Percentiles rank a stretch among this genome's conserved stretches.
These are phyloP conservation scores for Sanguinoderma infundibulare DNA, from an alignment of 1,284 basidiomycete genomes.

Conservation along the genomic window DNA sequence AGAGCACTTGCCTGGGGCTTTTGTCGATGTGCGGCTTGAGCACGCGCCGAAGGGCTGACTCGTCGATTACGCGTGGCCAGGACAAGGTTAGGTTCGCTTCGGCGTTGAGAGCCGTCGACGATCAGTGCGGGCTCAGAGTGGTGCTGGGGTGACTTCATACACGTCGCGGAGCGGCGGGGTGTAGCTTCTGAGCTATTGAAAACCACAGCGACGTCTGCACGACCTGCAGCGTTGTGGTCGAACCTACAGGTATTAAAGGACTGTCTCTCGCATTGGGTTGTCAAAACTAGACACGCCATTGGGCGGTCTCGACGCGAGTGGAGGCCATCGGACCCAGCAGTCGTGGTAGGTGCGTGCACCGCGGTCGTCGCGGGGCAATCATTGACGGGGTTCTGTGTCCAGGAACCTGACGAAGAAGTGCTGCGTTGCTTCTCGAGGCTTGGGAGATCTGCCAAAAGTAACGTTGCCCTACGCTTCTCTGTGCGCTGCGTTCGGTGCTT, in stretches of 20 bases:
- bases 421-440: not conserved
- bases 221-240: not conserved
- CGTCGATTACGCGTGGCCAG: no score
- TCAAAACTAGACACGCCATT: not conserved
- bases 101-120: not conserved
- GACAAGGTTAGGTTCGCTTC: not conserved
- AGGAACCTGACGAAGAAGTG: not conserved
- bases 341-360: not conserved
- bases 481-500: not conserved
- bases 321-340: not conserved
- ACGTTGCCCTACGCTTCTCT: not conserved
- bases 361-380: not conserved
- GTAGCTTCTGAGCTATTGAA: not conserved
- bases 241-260: not conserved
- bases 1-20: not conserved
- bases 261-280: not conserved
- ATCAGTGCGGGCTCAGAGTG: not conserved
- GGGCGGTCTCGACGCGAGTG: not conserved
- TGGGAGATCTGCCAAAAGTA: not conserved
- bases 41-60: not conserved
- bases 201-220: not conserved
- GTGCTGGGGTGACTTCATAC: not conserved
- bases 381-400: not conserved
- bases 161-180: not conserved
- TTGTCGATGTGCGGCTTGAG: not conserved